A percentile compares a stretch with the other conserved stretches of the same genome.
phyloP scores from a whole-genome alignment of 1,139 yeast species.

The Tardiomyces depauwii region DNA sequence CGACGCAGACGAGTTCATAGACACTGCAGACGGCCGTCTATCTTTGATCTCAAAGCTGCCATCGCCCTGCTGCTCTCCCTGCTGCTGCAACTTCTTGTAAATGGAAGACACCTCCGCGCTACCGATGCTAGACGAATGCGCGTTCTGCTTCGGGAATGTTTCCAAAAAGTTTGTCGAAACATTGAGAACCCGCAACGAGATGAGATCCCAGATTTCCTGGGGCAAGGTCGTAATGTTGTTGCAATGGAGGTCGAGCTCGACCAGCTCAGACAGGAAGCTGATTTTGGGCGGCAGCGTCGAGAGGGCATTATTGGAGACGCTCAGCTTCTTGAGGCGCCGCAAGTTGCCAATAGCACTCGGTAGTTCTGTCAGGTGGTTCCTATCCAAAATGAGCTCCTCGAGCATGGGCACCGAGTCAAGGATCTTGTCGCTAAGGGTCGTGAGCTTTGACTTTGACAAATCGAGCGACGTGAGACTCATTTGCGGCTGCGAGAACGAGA shows the following conservation, averaged over 20 bases:
- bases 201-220: conserved; percentile 54
- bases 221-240: conserved; percentile 72
- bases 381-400: conserved; percentile 67
- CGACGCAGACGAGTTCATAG: not conserved
- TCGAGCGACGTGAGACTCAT: conserved; percentile 61
- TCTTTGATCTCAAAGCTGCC: not conserved
- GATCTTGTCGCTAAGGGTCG: conserved; percentile 58
- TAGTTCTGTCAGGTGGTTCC: conserved; percentile 68
- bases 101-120: not conserved
- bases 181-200: conserved; percentile 49
- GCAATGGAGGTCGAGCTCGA: conserved; percentile 69
- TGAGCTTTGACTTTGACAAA: conserved; percentile 69
- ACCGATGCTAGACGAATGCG: conserved; percentile 5
- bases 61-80: not conserved
- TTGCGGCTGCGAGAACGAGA: conserved; percentile 49
- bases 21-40: not conserved
- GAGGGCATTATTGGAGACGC: conserved; percentile 65
- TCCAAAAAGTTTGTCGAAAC: conserved; percentile 71
- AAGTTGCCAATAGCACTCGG: conserved; percentile 62
- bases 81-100: not conserved
- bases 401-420: conserved; percentile 52
- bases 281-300: conserved; percentile 62
- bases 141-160: conserved; percentile 41
- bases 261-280: conserved; percentile 48
- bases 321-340: conserved; percentile 48